Conservation (phyloP, 2,329 filamentous ascomycete genomes). For the Atkinsonella hypoxylon region DNA sequence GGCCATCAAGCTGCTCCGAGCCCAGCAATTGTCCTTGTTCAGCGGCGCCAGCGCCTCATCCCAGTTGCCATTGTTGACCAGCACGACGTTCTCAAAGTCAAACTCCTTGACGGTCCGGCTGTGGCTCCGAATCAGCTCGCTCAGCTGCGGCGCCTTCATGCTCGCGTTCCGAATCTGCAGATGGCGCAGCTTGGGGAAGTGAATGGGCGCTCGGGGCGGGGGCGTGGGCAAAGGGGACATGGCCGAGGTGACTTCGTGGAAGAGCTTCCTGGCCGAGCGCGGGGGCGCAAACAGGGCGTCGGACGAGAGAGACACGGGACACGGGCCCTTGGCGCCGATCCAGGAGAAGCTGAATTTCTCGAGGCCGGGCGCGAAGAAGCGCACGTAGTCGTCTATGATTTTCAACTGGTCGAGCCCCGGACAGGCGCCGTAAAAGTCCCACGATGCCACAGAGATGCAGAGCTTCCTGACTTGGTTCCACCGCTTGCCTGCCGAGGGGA, state of each 20-base stretch:
- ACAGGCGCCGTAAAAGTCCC: constrained; percentile 48
- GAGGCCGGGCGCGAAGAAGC: constrained; percentile 52
- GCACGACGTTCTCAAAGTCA: constrained; percentile 64
- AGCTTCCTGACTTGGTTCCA: constrained; percentile 72
- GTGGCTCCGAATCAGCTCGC: constrained; percentile 55
- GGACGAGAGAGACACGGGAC: constrained; percentile 56
- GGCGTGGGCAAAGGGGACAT: constrained; percentile 49
- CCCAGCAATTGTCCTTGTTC: constrained; percentile 29
- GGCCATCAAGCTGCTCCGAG: constrained; percentile 16
- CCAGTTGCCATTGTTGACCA: constrained; percentile 61
- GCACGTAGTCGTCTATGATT: constrained; percentile 71
- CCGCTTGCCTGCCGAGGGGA: constrained; percentile 56
- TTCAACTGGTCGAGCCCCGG: constrained; percentile 59
- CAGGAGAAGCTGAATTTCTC: constrained; percentile 68
- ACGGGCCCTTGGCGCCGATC: constrained; percentile 63
- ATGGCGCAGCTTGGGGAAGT: constrained; percentile 54
- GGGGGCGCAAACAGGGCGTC: constrained; percentile 57
- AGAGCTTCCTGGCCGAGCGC: constrained; percentile 42
- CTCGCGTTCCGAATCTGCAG: constrained; percentile 62
- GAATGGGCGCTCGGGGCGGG: constrained; percentile 41
- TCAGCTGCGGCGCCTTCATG: constrained; percentile 60
- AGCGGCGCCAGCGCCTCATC: constrained; percentile 71
- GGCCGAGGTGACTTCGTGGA: constrained; percentile 51
- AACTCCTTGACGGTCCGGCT: constrained; percentile 60
- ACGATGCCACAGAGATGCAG: constrained; percentile 59